phyloP scores from a whole-genome alignment of 192 early-diverging fungal species.

The Coemansia sp. region DNA sequence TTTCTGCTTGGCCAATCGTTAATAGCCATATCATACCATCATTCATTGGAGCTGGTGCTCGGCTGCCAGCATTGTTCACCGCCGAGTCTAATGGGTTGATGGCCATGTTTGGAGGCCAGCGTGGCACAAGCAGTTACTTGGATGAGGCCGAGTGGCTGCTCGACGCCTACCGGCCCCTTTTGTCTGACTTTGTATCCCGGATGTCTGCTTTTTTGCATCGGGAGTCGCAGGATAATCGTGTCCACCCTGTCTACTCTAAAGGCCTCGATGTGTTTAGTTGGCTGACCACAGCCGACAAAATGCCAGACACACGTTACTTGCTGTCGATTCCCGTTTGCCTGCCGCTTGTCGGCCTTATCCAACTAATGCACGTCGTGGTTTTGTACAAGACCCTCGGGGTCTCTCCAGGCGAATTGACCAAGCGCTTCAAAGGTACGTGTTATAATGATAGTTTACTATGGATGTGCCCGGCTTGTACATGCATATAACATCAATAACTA shows the following conservation, averaged over 20 bases:
- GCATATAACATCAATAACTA: not conserved
- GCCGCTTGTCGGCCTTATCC: conserved; percentile 89
- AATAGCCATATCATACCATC: not conserved
- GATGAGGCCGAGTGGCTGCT: conserved; percentile 78
- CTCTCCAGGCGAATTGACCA: conserved; percentile 51
- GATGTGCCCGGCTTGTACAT: not conserved
- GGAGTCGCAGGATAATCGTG: conserved; percentile 60
- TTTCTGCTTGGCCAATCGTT: conserved; percentile 20
- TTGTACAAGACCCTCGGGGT: conserved; percentile 68
- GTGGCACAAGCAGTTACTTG: conserved; percentile 84
- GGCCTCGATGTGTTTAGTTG: conserved; percentile 81
- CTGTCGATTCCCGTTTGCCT: conserved; percentile 75
- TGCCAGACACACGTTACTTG: conserved; percentile 74
- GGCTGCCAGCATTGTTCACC: conserved; percentile 26
- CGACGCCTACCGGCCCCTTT: conserved; percentile 73
- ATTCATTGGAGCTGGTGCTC: not conserved
- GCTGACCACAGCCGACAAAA: conserved; percentile 70
- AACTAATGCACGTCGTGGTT: conserved; percentile 81
- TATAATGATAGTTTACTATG: not conserved
- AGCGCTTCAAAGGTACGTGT: conserved; percentile 40
- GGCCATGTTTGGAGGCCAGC: conserved; percentile 95
- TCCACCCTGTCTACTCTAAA: conserved; percentile 62
- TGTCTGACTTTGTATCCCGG: conserved; percentile 69
- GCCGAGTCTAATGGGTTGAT: conserved; percentile 62
- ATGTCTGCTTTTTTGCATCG: conserved; percentile 71